Evolutionary conservation across 768 basidiomycete species (phyloP), one percentile per base, ranked within the genome.

Genomic region (Chalciporus chontae): DNA sequence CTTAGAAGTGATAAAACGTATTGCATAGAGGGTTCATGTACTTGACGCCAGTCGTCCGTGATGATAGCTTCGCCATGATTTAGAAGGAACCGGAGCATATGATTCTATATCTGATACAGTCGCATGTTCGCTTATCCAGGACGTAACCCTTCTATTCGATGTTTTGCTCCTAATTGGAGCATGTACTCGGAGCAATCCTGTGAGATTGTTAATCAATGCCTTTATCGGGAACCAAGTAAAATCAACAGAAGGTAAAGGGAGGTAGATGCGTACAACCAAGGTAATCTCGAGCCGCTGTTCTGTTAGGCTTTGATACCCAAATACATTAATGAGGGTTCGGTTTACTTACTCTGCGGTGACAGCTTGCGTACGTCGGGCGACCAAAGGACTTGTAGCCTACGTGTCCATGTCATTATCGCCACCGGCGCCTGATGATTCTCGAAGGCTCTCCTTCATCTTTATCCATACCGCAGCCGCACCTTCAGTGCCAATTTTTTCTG

Each of bases 381-480:
- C 34, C 5, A 15, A n/a, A 36, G 2, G 15, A 6, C 15, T 36
- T 36, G 34, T 40, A 17, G n/a, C 9, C 45, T 55, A 55, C 19
- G 74, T 74, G 44, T 77, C 76, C 68, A 79, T 74, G 52, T 73
- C 69, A 36, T 62, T 69, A 21, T 73, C 69, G 19, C 68, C 66
- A 13, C 66, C 65, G 13, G 43, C 23, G 56, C 57, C 40, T 32
- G 50, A 40, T 43, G 54, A 43, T 29, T 40, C 39, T 27, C 52
- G 58, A n/a, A 81, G 38, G 46, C 71, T 75, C 42, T 65, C 54
- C 64, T 77, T 79, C 60, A 85, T 73, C 24, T 61, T 63, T 40
- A 52, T 55, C 72, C 81, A 83, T 2, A 87, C 75, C 3, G 53
- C 51, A 10, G 53, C 51, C 0, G 80, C 81, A 4, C 77, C 79